Evolutionary conservation across 1,284 basidiomycete species (phyloP), one percentile per base, ranked within the genome.

Genomic region (Trametes polyzona): DNA sequence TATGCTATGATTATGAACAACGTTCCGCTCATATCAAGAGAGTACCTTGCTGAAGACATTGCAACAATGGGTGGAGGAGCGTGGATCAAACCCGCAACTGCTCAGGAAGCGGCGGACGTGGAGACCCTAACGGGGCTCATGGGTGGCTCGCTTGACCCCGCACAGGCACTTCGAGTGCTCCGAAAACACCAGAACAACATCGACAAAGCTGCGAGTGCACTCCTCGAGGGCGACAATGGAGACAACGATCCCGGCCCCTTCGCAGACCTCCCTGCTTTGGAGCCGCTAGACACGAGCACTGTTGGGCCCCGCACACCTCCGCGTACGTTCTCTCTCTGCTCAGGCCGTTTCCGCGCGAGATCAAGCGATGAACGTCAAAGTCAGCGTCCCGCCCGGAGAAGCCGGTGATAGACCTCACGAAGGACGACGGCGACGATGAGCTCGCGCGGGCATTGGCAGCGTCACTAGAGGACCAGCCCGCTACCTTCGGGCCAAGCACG

Each of bases 151-250:
- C 50, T 81, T 42, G 78, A 81, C 51, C 68, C 70, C 12, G 76
- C 80, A 26, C 72, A 79, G 23, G 82, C 78, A 4, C 78, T 80
- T 36, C 74, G 76, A 23, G 76, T 87, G 17, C 74, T 88, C 52
- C 74, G 80, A 51, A 84, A 83, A 65, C 78, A 83, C 68, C 78
- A 79, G 40, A 83, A 85, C 19, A 75, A 88, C 62, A 69, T 84
- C 50, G 78, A 86, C 32, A 86, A 83, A 66, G 84, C 87, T 17
- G 83, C 81, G 0, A 75, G 78, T 37, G 85, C 86, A 1, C 75
- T 89, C 6, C 67, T 89, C 14, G 77, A 80, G 41, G 84, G 83
- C 7, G 83, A 86, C 61, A 77, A 64, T 6, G 73, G 70, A 21
- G 72, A 58, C 11, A 37, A 48, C 24, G 47, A 52, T 27, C 19